These are phyloP conservation scores for Pelargonium citronellum DNA, from an alignment of 441 rosid species.

Conservation along the genomic window DNA sequence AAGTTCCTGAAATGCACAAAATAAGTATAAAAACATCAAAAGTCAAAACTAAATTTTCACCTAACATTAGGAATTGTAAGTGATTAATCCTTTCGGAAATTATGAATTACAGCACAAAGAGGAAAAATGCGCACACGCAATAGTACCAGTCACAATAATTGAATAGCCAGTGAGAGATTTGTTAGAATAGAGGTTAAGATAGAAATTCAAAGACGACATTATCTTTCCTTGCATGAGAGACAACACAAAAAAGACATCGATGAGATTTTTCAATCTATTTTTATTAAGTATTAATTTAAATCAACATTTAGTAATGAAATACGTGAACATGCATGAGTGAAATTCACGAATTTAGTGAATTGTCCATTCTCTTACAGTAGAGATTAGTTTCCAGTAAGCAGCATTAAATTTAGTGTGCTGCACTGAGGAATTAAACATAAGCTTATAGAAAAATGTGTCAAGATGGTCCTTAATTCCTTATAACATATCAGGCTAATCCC, in stretches of 20 bases:
- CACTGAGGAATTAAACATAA: not conserved
- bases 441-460: not conserved
- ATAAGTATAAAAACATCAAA: not conserved
- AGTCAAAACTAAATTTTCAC: conserved; percentile 25
- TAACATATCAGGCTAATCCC: not conserved
- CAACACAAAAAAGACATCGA: no score
- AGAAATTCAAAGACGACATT: not conserved
- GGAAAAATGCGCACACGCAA: not conserved
- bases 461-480: no score
- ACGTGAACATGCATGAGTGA: not conserved
- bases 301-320: not conserved
- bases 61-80: conserved; percentile 53
- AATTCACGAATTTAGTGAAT: not conserved
- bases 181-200: not conserved
- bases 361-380: not conserved
- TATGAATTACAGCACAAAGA: not conserved
- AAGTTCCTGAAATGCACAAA: conserved; percentile 61
- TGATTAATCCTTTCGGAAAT: not conserved
- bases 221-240: not conserved
- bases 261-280: not conserved
- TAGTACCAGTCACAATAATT: not conserved
- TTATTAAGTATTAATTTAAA: not conserved
- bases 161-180: not conserved
- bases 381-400: not conserved
- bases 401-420: not conserved